Evolutionary conservation across 176 grass and related monocot genomes (phyloP).

Genomic region (Zoysia pacifica): DNA sequence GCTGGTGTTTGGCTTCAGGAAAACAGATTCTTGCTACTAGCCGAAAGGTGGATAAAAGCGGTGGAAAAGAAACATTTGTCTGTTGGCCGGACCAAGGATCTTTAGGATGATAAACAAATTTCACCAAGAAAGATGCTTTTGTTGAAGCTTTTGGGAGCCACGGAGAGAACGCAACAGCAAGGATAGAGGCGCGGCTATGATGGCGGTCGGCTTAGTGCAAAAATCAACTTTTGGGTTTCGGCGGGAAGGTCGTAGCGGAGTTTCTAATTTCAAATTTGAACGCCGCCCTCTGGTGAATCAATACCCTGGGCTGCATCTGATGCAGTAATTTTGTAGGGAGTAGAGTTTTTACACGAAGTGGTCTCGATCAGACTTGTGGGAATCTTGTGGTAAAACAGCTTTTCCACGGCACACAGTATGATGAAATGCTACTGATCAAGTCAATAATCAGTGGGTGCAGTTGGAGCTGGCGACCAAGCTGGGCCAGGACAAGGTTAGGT

Average conservation of each 20-base stretch:
- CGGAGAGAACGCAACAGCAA: conserved; percentile 16
- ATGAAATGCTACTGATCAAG: background rate
- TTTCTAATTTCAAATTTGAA: conserved; percentile 31
- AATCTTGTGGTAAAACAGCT: background rate
- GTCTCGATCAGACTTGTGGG: background rate
- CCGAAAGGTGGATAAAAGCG: conserved; percentile 28
- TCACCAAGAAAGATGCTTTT: conserved; percentile 35
- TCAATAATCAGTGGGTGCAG: conserved; percentile 17
- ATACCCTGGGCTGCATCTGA: background rate
- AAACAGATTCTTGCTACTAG: conserved; percentile 4
- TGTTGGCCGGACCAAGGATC: conserved; percentile 9
- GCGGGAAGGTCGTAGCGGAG: too few species aligned
- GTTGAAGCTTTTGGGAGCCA: conserved; percentile 33
- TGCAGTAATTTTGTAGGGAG: background rate
- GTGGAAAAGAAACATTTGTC: conserved; percentile 1
- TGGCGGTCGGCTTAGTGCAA: conserved; percentile 27
- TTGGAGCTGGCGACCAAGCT: conserved; percentile 7
- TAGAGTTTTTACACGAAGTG: background rate
- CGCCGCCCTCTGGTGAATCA: background rate
- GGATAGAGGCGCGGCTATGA: conserved; percentile 1
- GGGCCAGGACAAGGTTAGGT: conserved; percentile 30
- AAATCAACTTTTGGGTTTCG: background rate
- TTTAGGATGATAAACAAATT: conserved; percentile 18
- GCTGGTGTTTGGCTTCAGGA: background rate
- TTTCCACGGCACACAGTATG: background rate